These are phyloP conservation scores for Tinospora cordifolia DNA, from an alignment of 164 flowering plant species.

Conservation along the genomic window DNA sequence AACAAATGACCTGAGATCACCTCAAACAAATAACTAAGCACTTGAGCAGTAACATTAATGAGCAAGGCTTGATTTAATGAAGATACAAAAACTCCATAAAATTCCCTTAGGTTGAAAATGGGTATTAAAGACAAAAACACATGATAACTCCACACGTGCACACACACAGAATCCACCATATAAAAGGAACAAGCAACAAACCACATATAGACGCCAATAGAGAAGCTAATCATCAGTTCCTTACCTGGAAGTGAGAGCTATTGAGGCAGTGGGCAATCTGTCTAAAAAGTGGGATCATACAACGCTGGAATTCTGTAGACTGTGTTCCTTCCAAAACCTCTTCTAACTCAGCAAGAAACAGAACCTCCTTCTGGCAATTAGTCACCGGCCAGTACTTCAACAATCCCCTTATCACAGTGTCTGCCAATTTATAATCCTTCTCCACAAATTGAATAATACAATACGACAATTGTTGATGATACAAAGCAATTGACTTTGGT, in stretches of 20 bases:
- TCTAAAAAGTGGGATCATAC: conserved; percentile 45
- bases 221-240: neutral
- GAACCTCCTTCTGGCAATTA: conserved; percentile 44
- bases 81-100: neutral
- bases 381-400: conserved; percentile 51
- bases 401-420: conserved; percentile 43
- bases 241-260: conserved; percentile 45
- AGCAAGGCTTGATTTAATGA: neutral
- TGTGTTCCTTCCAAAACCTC: conserved; percentile 43
- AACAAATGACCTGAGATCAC: too few relatives aligned
- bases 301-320: conserved; percentile 34
- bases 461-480: conserved; percentile 47
- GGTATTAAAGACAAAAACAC: neutral
- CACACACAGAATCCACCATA: too few relatives aligned
- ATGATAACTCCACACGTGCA: neutral
- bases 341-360: conserved; percentile 44
- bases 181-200: neutral
- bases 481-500: conserved; percentile 34
- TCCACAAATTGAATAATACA: conserved; percentile 48
- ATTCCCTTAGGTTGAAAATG: too few relatives aligned
- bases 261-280: conserved; percentile 46
- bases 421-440: conserved; percentile 37
- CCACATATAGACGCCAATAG: neutral
- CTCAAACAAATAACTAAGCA: neutral
- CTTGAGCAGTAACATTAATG: neutral